Evolutionary conservation across 1,139 yeast genomes (phyloP).

Genomic region (Geotrichum candidum): DNA sequence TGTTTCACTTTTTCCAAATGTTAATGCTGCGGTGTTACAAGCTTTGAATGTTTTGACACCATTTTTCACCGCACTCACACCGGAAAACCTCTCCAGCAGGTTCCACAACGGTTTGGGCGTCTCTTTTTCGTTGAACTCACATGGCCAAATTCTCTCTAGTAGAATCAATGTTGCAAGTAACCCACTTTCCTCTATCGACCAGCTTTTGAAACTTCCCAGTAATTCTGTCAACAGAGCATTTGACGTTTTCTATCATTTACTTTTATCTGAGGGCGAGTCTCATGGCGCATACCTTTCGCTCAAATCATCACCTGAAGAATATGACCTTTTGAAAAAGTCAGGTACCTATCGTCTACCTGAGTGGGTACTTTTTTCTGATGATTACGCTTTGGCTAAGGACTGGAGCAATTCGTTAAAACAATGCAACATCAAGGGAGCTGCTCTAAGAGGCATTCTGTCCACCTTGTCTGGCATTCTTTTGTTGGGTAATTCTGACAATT

Average conservation of each 20-base stretch:
- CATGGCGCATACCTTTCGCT: constrained; percentile 32
- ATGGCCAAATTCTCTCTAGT: constrained; percentile 31
- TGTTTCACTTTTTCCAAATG: constrained; percentile 34
- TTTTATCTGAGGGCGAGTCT: constrained; percentile 32
- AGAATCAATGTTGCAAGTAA: constrained; percentile 32
- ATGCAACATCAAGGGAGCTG: constrained; percentile 33
- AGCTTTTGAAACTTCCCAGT: constrained; percentile 30
- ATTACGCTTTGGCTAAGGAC: constrained; percentile 37
- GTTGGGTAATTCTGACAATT: constrained; percentile 30
- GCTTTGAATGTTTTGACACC: constrained; percentile 37
- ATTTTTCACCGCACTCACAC: constrained; percentile 37
- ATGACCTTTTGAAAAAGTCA: constrained; percentile 31
- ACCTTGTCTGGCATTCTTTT: constrained; percentile 37
- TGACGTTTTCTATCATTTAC: constrained; percentile 37
- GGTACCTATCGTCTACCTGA: constrained; percentile 32
- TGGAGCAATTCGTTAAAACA: constrained; percentile 38
- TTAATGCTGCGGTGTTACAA: constrained; percentile 33
- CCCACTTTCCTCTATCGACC: constrained; percentile 32
- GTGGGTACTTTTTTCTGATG: constrained; percentile 36
- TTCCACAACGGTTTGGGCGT: constrained; percentile 36
- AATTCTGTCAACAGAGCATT: constrained; percentile 30
- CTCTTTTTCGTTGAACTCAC: constrained; percentile 30
- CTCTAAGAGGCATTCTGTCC: constrained; percentile 34
- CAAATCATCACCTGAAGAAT: constrained; percentile 28
- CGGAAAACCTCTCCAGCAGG: constrained; percentile 34